Percentiles rank a stretch among this genome's conserved stretches.
Evolutionary conservation across 1,284 basidiomycete species (phyloP).

Genomic region (Puccinia hordei): DNA sequence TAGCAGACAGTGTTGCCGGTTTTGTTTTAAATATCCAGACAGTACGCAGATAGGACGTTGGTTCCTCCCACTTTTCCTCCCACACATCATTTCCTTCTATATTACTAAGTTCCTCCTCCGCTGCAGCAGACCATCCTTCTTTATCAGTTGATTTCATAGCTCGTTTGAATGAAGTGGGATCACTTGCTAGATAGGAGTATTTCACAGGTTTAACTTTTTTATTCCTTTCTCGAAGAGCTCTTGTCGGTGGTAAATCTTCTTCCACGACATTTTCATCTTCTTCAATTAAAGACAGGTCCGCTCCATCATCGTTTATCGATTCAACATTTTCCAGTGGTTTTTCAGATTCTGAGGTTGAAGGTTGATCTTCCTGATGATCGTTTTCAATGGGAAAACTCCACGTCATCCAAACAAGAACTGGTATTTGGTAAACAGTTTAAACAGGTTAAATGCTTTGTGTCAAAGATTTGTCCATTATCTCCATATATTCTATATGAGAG

Average conservation of each 20-base stretch:
- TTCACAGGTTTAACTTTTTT: neutral
- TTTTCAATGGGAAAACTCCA: too few species aligned
- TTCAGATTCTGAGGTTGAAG: too few species aligned
- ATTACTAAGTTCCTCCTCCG: neutral
- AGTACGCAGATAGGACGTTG: neutral
- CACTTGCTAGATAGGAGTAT: neutral
- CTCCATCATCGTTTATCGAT: too few species aligned
- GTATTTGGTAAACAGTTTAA: too few species aligned
- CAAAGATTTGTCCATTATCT: too few species aligned
- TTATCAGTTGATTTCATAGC: neutral
- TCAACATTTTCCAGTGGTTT: too few species aligned
- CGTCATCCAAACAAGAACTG: too few species aligned
- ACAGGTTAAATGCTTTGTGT: too few species aligned
- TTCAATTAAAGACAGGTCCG: too few species aligned
- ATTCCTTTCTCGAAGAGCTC: neutral
- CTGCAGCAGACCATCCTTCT: neutral
- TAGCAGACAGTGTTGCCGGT: neutral
- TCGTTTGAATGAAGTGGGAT: neutral
- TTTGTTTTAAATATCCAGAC: constrained; percentile 18
- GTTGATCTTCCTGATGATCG: too few species aligned
- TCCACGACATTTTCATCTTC: neutral
- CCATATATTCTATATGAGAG: too few species aligned
- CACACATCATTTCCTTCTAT: neutral
- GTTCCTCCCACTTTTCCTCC: neutral
- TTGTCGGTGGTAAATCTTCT: too few species aligned